phyloP scores from a whole-genome alignment of 2,329 filamentous ascomycete genomes.

The Aspergillus neotritici region DNA sequence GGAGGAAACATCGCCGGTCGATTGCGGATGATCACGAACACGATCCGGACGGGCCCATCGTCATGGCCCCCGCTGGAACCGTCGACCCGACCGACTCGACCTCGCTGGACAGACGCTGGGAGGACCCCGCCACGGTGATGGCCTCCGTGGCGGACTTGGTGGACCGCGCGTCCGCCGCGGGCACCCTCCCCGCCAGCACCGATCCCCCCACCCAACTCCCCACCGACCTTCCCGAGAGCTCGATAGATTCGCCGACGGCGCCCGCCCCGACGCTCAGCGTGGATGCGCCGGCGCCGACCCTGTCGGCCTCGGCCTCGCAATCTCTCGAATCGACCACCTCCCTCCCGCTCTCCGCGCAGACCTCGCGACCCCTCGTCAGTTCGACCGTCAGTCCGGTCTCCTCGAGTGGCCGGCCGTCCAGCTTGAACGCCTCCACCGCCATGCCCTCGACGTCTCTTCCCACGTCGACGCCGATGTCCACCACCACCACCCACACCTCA shows the following conservation, averaged over 20 bases:
- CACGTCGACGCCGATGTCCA: constrained; percentile 4
- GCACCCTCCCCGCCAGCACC: no score
- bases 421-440: neutral
- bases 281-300: constrained; percentile 3
- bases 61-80: no score
- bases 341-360: neutral
- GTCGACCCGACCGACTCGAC: no score
- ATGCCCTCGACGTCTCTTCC: neutral
- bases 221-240: no score
- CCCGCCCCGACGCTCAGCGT: neutral
- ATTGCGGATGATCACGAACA: neutral
- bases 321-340: constrained; percentile 1
- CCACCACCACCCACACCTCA: constrained; percentile 1
- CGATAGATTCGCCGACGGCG: neutral
- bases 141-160: constrained; percentile 1
- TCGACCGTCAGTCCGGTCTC: neutral
- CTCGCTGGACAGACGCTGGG: neutral
- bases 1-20: constrained; percentile 4
- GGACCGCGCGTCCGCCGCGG: neutral
- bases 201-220: no score
- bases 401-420: neutral
- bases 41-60: neutral
- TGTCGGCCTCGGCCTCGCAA: constrained; percentile 1
- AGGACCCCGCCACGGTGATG: constrained; percentile 1
- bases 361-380: neutral